These are phyloP conservation scores for Omphalea diandra DNA, from an alignment of 441 rosid genomes.

Conservation along the genomic window DNA sequence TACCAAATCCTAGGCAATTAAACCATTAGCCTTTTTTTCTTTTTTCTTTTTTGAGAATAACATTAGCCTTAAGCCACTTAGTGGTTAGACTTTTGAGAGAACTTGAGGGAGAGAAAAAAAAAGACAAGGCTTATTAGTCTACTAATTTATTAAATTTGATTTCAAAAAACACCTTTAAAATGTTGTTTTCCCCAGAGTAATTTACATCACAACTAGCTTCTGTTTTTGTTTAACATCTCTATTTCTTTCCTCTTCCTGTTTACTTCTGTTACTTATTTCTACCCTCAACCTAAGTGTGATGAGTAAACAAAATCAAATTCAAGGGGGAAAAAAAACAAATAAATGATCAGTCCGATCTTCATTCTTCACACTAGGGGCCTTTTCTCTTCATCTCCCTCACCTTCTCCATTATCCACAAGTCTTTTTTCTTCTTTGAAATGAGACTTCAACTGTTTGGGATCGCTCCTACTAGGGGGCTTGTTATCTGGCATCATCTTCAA, in stretches of 20 bases:
- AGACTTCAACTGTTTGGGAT: slow-evolving; percentile 32
- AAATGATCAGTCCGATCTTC: slow-evolving; percentile 7
- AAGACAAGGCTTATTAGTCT: too few relatives aligned
- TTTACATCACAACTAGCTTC: background rate
- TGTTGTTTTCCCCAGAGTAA: too few relatives aligned
- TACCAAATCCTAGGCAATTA: background rate
- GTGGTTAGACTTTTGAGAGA: too few relatives aligned
- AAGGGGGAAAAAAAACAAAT: background rate
- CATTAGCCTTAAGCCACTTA: too few relatives aligned
- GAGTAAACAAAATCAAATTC: background rate
- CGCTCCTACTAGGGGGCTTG: slow-evolving; percentile 25
- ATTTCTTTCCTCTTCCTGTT: background rate
- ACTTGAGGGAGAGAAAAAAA: too few relatives aligned
- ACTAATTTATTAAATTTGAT: too few relatives aligned
- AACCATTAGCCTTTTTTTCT: too few relatives aligned
- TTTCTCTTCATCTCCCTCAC: slow-evolving; percentile 47
- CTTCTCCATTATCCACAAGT: slow-evolving; percentile 8
- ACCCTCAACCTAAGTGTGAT: background rate
- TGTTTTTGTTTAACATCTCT: slow-evolving; percentile 6
- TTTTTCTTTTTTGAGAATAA: too few relatives aligned
- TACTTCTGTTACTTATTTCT: background rate
- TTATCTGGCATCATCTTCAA: slow-evolving; percentile 74
- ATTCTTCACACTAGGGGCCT: slow-evolving; percentile 46
- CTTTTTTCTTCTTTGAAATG: slow-evolving; percentile 25
- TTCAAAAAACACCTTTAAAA: too few relatives aligned